Evolutionary conservation across 345 rosid genomes (phyloP).

Genomic region (Eucalyptus marginata): DNA sequence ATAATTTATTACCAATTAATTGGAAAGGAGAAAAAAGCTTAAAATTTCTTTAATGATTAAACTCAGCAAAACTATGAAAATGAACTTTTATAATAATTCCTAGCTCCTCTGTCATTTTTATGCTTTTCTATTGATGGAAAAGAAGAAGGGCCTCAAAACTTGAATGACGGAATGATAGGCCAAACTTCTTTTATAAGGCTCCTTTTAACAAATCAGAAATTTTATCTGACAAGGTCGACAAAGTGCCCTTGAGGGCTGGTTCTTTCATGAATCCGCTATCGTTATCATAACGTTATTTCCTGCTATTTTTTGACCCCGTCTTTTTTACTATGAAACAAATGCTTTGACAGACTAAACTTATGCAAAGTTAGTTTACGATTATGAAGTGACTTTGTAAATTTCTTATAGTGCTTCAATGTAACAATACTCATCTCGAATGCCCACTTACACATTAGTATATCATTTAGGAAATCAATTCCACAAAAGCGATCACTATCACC

Average conservation of each 20-base stretch:
- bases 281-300: neutral
- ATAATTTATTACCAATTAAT: neutral
- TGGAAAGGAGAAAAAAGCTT: neutral
- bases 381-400: neutral
- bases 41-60: neutral
- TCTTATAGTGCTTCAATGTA: neutral
- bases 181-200: neutral
- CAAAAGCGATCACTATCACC: neutral
- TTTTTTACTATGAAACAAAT: neutral
- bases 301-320: neutral
- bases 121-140: neutral
- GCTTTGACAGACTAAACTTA: neutral
- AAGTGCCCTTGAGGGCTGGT: neutral
- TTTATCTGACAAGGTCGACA: neutral
- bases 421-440: neutral
- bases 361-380: neutral
- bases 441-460: neutral
- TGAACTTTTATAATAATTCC: neutral
- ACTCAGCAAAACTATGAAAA: neutral
- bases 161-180: accelerated
- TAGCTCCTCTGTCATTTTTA: neutral
- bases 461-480: neutral
- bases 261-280: neutral
- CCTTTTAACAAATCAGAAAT: neutral
- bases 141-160: neutral